These are phyloP conservation scores for Colletotrichum cuscutae DNA, from an alignment of 2,329 filamentous ascomycete species.

Conservation along the genomic window DNA sequence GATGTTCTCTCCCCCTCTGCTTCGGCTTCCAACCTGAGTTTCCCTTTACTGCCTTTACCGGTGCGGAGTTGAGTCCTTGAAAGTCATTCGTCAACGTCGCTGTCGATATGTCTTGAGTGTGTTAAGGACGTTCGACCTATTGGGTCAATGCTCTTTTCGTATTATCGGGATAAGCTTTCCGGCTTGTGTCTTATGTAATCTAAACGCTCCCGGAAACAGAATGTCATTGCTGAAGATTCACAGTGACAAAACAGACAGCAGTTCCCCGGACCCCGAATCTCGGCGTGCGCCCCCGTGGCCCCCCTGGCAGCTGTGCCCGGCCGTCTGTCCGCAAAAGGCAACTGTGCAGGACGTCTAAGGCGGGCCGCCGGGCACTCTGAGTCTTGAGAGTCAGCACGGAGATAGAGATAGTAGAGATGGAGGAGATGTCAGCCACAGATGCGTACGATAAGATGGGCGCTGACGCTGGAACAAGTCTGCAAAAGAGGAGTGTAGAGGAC, in stretches of 20 bases:
- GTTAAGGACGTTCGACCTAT: neutral
- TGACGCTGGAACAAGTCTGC: neutral
- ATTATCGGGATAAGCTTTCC: neutral
- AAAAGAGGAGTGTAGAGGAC: too few species aligned
- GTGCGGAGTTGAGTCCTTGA: neutral
- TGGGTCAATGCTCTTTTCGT: neutral
- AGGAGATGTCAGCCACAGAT: neutral
- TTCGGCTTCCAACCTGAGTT: neutral
- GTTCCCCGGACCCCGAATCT: conserved; percentile 16
- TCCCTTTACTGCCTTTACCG: neutral
- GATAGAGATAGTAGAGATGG: too few species aligned
- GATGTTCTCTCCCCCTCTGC: neutral
- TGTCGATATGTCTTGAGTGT: neutral
- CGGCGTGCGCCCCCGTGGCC: neutral
- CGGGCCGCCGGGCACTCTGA: too few species aligned
- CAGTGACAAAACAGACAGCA: neutral
- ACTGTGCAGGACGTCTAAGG: neutral
- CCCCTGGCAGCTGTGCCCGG: conserved; percentile 12
- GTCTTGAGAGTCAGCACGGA: too few species aligned
- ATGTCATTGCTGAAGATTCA: neutral
- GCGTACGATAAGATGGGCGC: conserved; percentile 16
- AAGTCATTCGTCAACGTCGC: neutral
- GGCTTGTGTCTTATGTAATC: neutral
- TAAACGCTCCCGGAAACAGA: neutral
- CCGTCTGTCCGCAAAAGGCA: conserved; percentile 18